phyloP scores from a whole-genome alignment of 2,329 filamentous ascomycete species.

The Colletotrichum endophyticum region DNA sequence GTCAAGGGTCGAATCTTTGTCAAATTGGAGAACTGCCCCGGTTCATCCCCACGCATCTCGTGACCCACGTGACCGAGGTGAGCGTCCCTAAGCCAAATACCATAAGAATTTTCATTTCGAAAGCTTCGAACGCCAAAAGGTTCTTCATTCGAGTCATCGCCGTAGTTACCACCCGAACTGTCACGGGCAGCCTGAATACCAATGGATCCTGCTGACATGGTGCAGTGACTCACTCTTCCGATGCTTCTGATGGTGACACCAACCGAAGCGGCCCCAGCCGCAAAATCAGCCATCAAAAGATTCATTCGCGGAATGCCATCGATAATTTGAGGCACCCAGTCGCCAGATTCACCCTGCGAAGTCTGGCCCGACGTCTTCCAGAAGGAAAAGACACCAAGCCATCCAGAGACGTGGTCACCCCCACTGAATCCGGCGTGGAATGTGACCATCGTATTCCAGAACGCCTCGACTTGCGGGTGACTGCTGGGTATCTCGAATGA shows the following conservation, averaged over 20 bases:
- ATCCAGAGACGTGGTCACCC: background rate
- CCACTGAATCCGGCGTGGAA: background rate
- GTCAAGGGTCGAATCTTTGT: background rate
- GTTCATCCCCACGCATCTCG: fast-evolving
- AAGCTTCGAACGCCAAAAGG: background rate
- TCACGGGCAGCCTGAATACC: background rate
- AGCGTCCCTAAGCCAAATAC: fast-evolving
- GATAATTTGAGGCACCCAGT: fast-evolving
- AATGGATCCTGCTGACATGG: background rate
- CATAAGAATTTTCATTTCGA: background rate
- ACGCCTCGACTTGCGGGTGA: conserved; percentile 29
- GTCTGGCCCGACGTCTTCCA: background rate
- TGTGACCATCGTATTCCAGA: conserved; percentile 36
- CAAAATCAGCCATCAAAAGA: fast-evolving
- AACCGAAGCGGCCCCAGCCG: background rate
- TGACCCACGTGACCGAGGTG: fast-evolving
- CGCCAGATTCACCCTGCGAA: fast-evolving
- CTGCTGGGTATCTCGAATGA: conserved; percentile 35
- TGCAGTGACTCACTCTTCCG: too few relatives aligned
- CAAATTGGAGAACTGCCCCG: background rate
- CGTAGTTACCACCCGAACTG: background rate
- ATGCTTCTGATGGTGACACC: too few relatives aligned
- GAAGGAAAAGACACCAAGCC: background rate
- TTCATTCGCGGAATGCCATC: background rate
- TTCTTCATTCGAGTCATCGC: background rate